Evolutionary conservation across 2,329 filamentous ascomycete species (phyloP), one percentile per base, ranked within the genome.

Genomic region (Clarireedia sp.): DNA sequence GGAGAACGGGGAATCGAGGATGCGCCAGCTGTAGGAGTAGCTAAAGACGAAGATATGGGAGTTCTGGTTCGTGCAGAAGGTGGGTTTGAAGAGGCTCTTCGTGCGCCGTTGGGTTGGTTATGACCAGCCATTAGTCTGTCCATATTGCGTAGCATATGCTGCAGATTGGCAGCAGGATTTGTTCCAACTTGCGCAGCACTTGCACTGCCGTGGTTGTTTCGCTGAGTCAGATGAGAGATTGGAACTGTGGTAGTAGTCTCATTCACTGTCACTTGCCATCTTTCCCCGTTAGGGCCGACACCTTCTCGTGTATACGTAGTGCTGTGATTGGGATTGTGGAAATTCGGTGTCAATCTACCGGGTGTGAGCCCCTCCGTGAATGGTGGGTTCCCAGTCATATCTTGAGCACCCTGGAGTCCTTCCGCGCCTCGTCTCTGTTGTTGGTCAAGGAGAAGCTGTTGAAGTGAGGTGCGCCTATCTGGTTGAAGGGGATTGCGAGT

Each of bases 181-280:
- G 40, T 17, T 4, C n/a, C 26, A 23, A 38, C n/a, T 48, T 46
- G 47, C 24, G 46, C 16, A 43, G 47, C 40, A 16, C 56, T 56
- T 14, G 55, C 43, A 44, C 57, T 59, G 46, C 56, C 58, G 44
- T 57, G 58, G 29, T 56, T 51, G 33, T 57, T 59, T 48, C 62
- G 57, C 16, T 50, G 47, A 5, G 56, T 48, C 7, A 52, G 16
- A 48, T 59, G 60, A 8, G 43, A 23, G 12, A 61, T 48, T 16
- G 62, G 65, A 51, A 64, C 23, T 46, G 62, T 63, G 12, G 64
- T 62, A 19, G 62, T 68, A 2, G 72, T 71, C 58, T 78, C 75
- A 62, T 78, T 79, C 52, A 77, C 70, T 2, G 75, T 78, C 52
- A 80, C 70, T 43, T 76, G 75, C 73, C 75, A 78, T 55, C 76